Evolutionary conservation across 129 eudicot genomes (phyloP).

Genomic region (Solidago caesia): DNA sequence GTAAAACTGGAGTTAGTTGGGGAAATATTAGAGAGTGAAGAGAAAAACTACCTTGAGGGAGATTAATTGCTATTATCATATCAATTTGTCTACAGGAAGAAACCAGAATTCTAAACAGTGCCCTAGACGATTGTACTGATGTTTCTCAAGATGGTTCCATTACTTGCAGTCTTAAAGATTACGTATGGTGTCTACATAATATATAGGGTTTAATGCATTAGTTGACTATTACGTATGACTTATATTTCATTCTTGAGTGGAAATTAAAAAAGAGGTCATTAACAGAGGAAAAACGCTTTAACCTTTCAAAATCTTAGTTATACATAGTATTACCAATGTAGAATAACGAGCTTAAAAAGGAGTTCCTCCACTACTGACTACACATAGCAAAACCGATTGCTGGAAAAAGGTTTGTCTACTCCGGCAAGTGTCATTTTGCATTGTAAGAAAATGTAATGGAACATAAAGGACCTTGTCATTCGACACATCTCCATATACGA

Average conservation of each 20-base stretch:
- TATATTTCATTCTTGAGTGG: not conserved
- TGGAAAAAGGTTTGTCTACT: conserved; percentile 3
- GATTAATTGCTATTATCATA: not conserved
- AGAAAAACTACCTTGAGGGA: not conserved
- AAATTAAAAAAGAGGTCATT: too few relatives aligned
- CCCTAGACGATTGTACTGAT: not conserved
- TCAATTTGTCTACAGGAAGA: not conserved
- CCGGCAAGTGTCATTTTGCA: not conserved
- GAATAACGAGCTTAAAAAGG: not conserved
- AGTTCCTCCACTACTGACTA: not conserved
- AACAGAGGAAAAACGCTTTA: not conserved
- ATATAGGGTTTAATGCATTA: too few relatives aligned
- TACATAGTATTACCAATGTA: conserved; percentile 7
- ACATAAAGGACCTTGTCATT: conserved; percentile 47
- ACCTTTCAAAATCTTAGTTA: conserved; percentile 4
- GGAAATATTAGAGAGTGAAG: not conserved
- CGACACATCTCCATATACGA: conserved; percentile 53
- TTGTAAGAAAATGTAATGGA: conserved; percentile 14
- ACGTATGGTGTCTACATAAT: not conserved
- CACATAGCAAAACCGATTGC: not conserved
- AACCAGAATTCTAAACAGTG: not conserved
- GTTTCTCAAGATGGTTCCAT: not conserved
- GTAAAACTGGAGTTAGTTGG: not conserved
- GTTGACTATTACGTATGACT: conserved; percentile 1
- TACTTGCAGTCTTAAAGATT: not conserved